A percentile compares a stretch with the other conserved stretches of the same genome.
Evolutionary conservation across 345 rosid species (phyloP).

Genomic region (Rhodomyrtus tomentosa): DNA sequence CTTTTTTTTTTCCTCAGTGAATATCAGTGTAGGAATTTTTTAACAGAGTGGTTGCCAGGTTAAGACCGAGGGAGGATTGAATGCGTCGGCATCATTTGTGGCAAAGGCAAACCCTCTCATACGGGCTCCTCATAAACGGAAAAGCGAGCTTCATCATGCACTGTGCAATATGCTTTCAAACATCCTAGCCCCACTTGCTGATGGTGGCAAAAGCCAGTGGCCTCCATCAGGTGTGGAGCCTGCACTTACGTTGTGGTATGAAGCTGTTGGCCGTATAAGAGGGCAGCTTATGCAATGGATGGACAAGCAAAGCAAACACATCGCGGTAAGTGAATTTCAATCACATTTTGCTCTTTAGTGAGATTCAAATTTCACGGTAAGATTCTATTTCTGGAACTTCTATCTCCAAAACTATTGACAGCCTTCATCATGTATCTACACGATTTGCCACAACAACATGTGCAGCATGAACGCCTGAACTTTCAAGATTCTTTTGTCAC

Average conservation of each 20-base stretch:
- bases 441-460: not conserved
- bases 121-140: slow-evolving; percentile 80
- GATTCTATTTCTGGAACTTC: not conserved
- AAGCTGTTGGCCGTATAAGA: slow-evolving; percentile 92
- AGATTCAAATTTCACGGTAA: not conserved
- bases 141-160: slow-evolving; percentile 97
- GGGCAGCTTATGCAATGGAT: slow-evolving; percentile 81
- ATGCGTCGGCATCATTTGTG: slow-evolving; percentile 97
- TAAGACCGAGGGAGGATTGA: slow-evolving; percentile 91
- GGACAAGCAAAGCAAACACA: slow-evolving; percentile 98
- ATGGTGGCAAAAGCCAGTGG: slow-evolving; percentile 93
- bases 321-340: slow-evolving; percentile 48
- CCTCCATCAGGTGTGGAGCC: slow-evolving; percentile 91
- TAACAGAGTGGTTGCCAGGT: slow-evolving; percentile 47
- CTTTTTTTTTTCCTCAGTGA: slow-evolving; percentile 3
- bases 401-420: not conserved
- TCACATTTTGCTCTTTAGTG: not conserved
- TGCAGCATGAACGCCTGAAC: not conserved
- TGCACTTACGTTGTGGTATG: slow-evolving; percentile 90
- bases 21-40: slow-evolving; percentile 1
- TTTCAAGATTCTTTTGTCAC: not conserved
- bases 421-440: not conserved
- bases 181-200: slow-evolving; percentile 92
- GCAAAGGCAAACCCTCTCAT: slow-evolving; percentile 97
- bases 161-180: slow-evolving; percentile 94